Evolutionary conservation across 805 yeast species (phyloP).

Genomic region (Candida argentea): DNA sequence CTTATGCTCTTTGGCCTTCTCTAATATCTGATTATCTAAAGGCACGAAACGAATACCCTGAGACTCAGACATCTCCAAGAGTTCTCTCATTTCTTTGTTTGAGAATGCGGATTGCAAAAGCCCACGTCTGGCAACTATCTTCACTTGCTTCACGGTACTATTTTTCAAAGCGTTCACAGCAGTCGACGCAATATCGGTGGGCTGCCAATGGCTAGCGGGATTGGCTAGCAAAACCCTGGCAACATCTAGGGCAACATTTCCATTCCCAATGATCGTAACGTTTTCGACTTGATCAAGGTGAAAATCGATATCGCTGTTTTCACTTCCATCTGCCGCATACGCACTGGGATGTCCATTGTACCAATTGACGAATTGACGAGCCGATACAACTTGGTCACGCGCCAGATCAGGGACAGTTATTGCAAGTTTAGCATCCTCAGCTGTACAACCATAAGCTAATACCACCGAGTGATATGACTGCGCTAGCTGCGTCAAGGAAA

Average conservation of each 20-base stretch:
- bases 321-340: slow-evolving; percentile 27
- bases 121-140: slow-evolving; percentile 81
- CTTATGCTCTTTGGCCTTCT: slow-evolving; percentile 18
- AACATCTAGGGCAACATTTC: slow-evolving; percentile 91
- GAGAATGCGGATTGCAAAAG: slow-evolving; percentile 80
- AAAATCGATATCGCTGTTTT: too few species aligned
- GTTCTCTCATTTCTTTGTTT: slow-evolving; percentile 83
- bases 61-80: slow-evolving; percentile 46
- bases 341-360: slow-evolving; percentile 79
- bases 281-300: slow-evolving; percentile 49
- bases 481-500: slow-evolving; percentile 40
- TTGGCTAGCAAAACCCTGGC: slow-evolving; percentile 65
- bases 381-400: slow-evolving; percentile 60
- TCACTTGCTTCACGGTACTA: slow-evolving; percentile 53
- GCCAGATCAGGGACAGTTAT: slow-evolving; percentile 45
- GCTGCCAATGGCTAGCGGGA: slow-evolving; percentile 43
- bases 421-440: slow-evolving; percentile 40
- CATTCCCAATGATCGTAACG: slow-evolving; percentile 88
- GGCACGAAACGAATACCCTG: slow-evolving; percentile 34
- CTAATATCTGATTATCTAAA: slow-evolving; percentile 22
- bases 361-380: slow-evolving; percentile 90
- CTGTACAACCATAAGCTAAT: slow-evolving; percentile 72
- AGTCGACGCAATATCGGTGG: slow-evolving; percentile 61
- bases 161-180: slow-evolving; percentile 47
- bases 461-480: slow-evolving; percentile 62